A percentile compares a stretch with the other conserved stretches of the same genome.
phyloP scores from a whole-genome alignment of 768 basidiomycete genomes.

The Panaeolus papilionaceus region DNA sequence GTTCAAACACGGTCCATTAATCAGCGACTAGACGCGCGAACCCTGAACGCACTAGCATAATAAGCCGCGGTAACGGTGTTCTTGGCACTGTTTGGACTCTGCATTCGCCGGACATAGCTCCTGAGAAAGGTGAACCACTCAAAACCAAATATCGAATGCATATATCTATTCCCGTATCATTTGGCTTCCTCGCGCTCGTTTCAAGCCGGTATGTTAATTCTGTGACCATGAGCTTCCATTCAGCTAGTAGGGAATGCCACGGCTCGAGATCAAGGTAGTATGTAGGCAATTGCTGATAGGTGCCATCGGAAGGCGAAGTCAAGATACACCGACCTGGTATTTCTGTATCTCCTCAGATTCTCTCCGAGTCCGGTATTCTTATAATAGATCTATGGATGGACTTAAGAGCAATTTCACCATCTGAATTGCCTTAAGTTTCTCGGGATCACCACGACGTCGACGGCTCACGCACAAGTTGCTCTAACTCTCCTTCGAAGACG shows the following conservation, averaged over 20 bases:
- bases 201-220: not conserved
- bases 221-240: not conserved
- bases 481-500: not conserved
- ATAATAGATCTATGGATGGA: not conserved
- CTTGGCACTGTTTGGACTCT: too few relatives aligned
- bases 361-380: not conserved
- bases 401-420: not conserved
- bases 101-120: not conserved
- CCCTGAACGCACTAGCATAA: not conserved
- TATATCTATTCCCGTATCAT: too few relatives aligned
- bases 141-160: too few relatives aligned
- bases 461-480: not conserved
- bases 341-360: not conserved
- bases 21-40: conserved; percentile 10
- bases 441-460: not conserved
- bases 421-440: not conserved
- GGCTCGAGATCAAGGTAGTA: not conserved
- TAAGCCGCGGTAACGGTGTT: not conserved
- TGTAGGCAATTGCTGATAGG: not conserved
- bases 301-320: not conserved
- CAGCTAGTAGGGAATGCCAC: not conserved
- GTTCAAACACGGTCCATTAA: not conserved
- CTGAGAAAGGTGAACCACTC: too few relatives aligned
- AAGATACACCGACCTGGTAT: not conserved
- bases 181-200: not conserved